Base-by-base conservation (phyloP, 768 basidiomycete species). In the Kwoniella heveanensis region DNA sequence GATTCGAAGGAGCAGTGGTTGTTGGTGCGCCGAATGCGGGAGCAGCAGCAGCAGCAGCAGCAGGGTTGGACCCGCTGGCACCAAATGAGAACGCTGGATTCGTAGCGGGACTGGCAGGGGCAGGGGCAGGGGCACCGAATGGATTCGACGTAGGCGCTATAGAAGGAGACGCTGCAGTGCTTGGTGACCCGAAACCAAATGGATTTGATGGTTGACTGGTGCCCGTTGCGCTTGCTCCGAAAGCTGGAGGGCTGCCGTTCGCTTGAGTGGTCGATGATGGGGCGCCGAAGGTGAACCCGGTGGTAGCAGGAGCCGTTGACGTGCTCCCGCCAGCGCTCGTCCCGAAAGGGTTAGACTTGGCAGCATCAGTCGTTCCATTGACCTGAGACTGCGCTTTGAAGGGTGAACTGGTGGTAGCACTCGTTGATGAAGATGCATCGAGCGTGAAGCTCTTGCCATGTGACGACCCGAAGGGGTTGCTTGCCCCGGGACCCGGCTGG, bases 61-160 rank as follows among this genome's bases (percentile, higher is more conserved):
- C 37, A 13, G 49, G 48, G 21, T 52, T 44, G 32, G 17, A 46
- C 24, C 30, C 32, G 61, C 24, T 24, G 55, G 48, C 21, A 4
- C 62, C 62, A 24, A 64, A 64, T 3, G 55, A 27, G 60, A 61
- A 58, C 1, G 63, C 27, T 5, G 63, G 26, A 15, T 49, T 17
- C 21, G 55, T 21, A 29, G 49, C 55, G 13, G 61, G 47, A 44
- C 49, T 46, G 6, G 63, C 50, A n/a, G 63, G 15, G 25, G 63
- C 50, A n/a, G 63, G 15, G 25, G 63, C 52, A 22, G 54, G 7
- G 15, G 57, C 37, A 6, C 64, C 64, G 29, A 65, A 65, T n/a
- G 64, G 64, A 30, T 65, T 65, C 5, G 64, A 58, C 17, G 64
- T 44, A 29, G 63, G 54, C 12, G 54, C 51, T 36, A 52, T 24